A percentile compares a stretch with the other conserved stretches of the same genome.
Conservation (phyloP, 202 grass and related monocot species). For the Bolboschoenoplectus hybrid region DNA sequence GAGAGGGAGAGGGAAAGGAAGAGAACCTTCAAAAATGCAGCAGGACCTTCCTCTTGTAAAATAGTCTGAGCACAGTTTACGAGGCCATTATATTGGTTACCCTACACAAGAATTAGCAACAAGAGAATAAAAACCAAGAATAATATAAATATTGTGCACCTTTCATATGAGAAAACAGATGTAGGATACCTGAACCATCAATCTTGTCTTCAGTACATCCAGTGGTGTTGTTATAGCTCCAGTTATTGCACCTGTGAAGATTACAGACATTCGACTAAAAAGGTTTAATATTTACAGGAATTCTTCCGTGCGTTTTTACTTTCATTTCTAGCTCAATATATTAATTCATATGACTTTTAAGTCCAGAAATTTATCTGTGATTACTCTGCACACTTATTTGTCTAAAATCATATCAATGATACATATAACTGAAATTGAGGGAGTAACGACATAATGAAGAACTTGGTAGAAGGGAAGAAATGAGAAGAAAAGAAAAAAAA, state of each 20-base stretch:
- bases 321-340: not conserved
- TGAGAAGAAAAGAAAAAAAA: not conserved
- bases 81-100: constrained; percentile 75
- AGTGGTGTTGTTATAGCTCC: constrained; percentile 92
- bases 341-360: not conserved
- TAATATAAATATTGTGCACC: not conserved
- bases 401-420: not conserved
- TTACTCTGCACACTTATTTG: not conserved
- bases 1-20: not conserved
- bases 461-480: not conserved
- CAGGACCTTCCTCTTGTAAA: constrained; percentile 70
- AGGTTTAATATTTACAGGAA: not conserved
- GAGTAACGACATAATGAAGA: not conserved
- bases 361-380: not conserved
- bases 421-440: not conserved
- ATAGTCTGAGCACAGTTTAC: constrained; percentile 84
- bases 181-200: constrained; percentile 89
- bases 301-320: not conserved
- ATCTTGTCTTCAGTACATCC: constrained; percentile 91
- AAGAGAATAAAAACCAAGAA: constrained; percentile 16
- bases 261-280: not conserved
- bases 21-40: constrained; percentile 76
- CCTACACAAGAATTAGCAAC: constrained; percentile 47
- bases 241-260: constrained; percentile 71
- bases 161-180: not conserved